phyloP scores from a whole-genome alignment of 164 flowering plant genomes.

The Cinnamomum micranthum region DNA sequence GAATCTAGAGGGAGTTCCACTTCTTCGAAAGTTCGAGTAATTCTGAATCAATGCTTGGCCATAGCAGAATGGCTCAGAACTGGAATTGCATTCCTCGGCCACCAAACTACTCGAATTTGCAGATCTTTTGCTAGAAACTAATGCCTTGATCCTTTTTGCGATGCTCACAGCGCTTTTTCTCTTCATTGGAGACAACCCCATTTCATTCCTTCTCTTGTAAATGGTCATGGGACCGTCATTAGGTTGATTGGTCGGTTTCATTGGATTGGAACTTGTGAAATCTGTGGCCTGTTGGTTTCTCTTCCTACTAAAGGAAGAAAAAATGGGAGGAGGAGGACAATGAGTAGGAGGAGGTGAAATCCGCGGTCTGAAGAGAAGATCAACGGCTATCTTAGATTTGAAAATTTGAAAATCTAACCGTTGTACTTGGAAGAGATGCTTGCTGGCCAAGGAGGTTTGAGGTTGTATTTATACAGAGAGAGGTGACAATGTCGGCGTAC shows the following conservation, averaged over 20 bases:
- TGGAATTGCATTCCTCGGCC: not conserved
- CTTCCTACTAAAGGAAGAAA: not conserved
- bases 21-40: slow-evolving; percentile 8
- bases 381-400: not conserved
- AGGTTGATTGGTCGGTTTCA: not conserved
- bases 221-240: not conserved
- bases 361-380: not conserved
- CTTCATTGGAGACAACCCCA: slow-evolving; percentile 2
- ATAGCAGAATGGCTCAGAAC: not conserved
- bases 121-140: not conserved
- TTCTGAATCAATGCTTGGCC: slow-evolving; percentile 16
- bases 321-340: not conserved
- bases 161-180: not conserved
- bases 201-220: not conserved
- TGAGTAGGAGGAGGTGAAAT: not conserved
- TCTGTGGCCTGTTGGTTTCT: too few species aligned
- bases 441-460: too few species aligned
- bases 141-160: not conserved
- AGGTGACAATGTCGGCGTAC: not conserved
- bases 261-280: not conserved
- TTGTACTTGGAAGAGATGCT: not conserved
- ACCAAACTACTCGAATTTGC: not conserved
- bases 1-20: slow-evolving; percentile 12
- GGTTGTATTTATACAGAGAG: not conserved
- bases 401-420: not conserved